Base-by-base conservation (phyloP, 1,284 basidiomycete genomes). In the Irpex sp. region DNA sequence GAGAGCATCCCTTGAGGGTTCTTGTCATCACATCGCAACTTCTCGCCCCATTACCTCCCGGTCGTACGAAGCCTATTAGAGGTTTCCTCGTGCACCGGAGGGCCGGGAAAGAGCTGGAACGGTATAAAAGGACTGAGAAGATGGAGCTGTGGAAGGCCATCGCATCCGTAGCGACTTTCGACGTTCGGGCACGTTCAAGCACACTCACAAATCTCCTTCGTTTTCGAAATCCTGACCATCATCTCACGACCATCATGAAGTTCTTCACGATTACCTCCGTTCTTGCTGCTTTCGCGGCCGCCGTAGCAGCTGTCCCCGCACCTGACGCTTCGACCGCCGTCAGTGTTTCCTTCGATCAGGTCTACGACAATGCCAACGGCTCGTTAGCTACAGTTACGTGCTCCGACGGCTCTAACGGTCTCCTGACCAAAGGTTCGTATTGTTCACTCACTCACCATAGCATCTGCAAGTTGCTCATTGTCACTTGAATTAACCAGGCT, bases 311-410 rank as follows among this genome's bases (percentile, higher is more conserved):
- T 37, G 61, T 59, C 31, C 58, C 66, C 58, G 49, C 59, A n/a
- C 37, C 61, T 26, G 21, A 35, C 57, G 66, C 70, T 19, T 67
- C 73, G 49, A 76, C 71, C 43, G 76, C 83, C 57, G 74, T 62
- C 57, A 62, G 79, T 59, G 68, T 81, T 33, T 76, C 77, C 15
- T 82, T 76, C 63, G 79, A 83, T 69, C 59, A 69, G 8, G 66
- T 65, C 7, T 86, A 84, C 69, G 81, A 83, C 70, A 66, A 76
- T 21, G 58, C 70, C n/a, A 61, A 61, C 9, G 64, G 68, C 57
- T 72, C 77, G 4, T 69, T 84, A 26, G 2, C 67, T 61, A 71
- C 64, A 51, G 75, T 83, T 50, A 75, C 83, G 2, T 85, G 84
- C 68, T 84, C 83, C 4, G 69, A 81, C 51, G 81, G 79, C 4